Evolutionary conservation across 2,329 filamentous ascomycete genomes (phyloP).

Genomic region (Tolypocladium tundrense): DNA sequence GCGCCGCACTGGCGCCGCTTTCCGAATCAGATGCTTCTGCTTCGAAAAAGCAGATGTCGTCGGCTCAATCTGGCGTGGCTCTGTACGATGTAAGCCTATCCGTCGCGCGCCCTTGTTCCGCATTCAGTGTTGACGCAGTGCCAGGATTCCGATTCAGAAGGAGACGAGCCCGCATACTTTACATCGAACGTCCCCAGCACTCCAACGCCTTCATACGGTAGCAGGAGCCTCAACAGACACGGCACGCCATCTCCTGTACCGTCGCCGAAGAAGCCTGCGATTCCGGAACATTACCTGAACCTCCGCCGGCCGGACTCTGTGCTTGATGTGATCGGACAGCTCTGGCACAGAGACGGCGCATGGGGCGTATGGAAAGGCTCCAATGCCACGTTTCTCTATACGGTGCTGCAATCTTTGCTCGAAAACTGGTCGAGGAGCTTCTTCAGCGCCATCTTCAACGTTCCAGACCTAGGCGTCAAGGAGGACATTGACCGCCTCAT

Average conservation of each 20-base stretch:
- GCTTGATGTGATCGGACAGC: conserved; percentile 72
- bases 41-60: conserved; percentile 17
- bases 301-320: conserved; percentile 71
- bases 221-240: conserved; percentile 21
- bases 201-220: conserved; percentile 32
- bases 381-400: conserved; percentile 88
- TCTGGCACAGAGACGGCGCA: conserved; percentile 82
- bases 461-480: conserved; percentile 71
- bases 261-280: conserved; percentile 19
- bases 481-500: conserved; percentile 69
- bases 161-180: conserved; percentile 78
- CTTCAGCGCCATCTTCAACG: conserved; percentile 79
- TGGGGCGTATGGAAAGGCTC: conserved; percentile 93
- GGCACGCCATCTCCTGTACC: conserved; percentile 19
- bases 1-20: conserved; percentile 19
- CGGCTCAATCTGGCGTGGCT: conserved; percentile 20
- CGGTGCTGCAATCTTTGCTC: conserved; percentile 71
- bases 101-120: not conserved
- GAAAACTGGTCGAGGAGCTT: conserved; percentile 90
- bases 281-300: conserved; percentile 49
- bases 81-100: conserved; percentile 22
- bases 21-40: conserved; percentile 11
- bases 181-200: conserved; percentile 52
- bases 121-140: not conserved
- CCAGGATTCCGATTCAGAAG: conserved; percentile 57